Conservation (phyloP, 805 yeast species). For the Metschnikowia cerradonensis region DNA sequence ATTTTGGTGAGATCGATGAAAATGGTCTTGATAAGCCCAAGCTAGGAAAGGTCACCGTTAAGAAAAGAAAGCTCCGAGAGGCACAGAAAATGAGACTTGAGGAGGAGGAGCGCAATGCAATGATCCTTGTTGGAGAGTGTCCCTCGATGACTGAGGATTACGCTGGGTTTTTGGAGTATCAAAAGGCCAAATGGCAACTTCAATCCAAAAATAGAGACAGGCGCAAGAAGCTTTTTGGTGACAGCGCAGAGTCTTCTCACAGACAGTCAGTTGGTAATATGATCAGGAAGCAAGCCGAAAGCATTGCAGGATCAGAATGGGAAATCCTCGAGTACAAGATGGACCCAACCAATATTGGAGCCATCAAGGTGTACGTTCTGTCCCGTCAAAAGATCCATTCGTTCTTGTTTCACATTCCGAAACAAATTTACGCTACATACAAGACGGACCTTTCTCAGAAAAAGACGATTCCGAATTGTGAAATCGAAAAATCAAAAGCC, state of each 20-base stretch:
- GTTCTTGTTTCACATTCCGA: conserved; percentile 69
- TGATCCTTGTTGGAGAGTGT: conserved; percentile 47
- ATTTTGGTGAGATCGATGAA: conserved; percentile 44
- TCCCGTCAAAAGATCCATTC: conserved; percentile 72
- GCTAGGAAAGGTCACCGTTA: conserved; percentile 44
- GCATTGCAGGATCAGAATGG: conserved; percentile 77
- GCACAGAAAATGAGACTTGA: conserved; percentile 20
- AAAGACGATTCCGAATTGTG: conserved; percentile 44
- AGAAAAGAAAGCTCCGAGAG: conserved; percentile 39
- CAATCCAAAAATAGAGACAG: conserved; percentile 71
- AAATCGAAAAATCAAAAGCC: conserved; percentile 55
- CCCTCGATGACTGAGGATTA: conserved; percentile 70
- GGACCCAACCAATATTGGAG: conserved; percentile 62
- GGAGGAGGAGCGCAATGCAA: conserved; percentile 49
- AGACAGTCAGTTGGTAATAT: conserved; percentile 63
- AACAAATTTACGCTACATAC: conserved; percentile 66
- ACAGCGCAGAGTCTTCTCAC: conserved; percentile 46
- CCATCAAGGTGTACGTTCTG: conserved; percentile 63
- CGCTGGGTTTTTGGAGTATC: conserved; percentile 63
- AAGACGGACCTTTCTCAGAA: conserved; percentile 45
- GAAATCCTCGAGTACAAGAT: conserved; percentile 69
- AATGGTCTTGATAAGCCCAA: conserved; percentile 27
- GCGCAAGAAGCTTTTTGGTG: conserved; percentile 77
- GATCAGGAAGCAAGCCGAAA: conserved; percentile 74
- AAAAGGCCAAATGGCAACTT: conserved; percentile 82